phyloP scores from a whole-genome alignment of 2,329 filamentous ascomycete genomes.

The Ascochyta koolunga region DNA sequence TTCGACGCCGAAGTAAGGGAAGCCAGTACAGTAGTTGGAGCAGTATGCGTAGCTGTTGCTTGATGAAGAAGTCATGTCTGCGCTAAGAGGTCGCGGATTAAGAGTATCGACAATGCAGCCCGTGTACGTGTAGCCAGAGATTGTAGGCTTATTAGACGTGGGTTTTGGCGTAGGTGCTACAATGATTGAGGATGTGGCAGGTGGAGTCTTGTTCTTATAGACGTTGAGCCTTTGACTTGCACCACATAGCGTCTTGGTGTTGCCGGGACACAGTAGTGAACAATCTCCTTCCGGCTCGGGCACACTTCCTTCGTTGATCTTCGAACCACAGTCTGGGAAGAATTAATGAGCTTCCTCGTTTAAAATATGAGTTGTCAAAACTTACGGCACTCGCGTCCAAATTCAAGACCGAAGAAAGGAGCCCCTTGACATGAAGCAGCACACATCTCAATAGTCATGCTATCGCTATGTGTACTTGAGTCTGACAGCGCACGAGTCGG shows the following conservation, averaged over 20 bases:
- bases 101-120: constrained; percentile 29
- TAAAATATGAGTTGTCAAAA: not conserved
- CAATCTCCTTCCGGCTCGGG: constrained; percentile 22
- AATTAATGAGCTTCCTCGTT: not conserved
- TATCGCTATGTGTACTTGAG: constrained; percentile 37
- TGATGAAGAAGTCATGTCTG: constrained; percentile 7
- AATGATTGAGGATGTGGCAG: constrained; percentile 3
- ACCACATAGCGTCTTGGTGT: constrained; percentile 27
- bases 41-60: constrained; percentile 25
- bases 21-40: constrained; percentile 27
- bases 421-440: constrained; percentile 37
- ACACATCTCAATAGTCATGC: constrained; percentile 46
- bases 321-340: constrained; percentile 26
- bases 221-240: constrained; percentile 30
- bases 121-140: constrained; percentile 27
- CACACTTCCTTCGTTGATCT: constrained; percentile 19
- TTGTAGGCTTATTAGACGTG: constrained; percentile 15
- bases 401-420: constrained; percentile 48
- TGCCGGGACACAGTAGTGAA: constrained; percentile 25
- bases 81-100: constrained; percentile 19
- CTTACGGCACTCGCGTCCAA: constrained; percentile 28
- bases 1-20: constrained; percentile 33
- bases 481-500: constrained; percentile 38
- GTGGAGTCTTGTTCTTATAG: constrained; percentile 20
- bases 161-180: constrained; percentile 7